Percentiles rank a stretch among this genome's conserved stretches.
These are phyloP conservation scores for Cercis canadensis DNA, from an alignment of 306 rosid genomes.

Conservation along the genomic window DNA sequence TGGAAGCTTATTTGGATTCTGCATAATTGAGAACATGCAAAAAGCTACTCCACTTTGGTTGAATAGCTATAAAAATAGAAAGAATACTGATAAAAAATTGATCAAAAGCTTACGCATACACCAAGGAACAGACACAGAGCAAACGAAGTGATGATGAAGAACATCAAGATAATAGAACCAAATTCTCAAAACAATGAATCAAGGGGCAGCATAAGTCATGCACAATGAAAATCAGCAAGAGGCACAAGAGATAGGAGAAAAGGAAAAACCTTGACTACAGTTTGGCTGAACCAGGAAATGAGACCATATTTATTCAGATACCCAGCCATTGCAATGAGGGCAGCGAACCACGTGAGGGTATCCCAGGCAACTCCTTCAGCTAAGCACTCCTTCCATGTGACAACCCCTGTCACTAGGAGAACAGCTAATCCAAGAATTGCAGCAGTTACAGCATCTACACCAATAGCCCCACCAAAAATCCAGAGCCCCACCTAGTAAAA, in stretches of 20 bases:
- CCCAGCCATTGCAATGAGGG: constrained; percentile 99
- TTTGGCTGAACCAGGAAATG: constrained; percentile 96
- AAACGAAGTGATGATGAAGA: constrained; percentile 2
- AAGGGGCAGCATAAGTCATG: constrained; percentile 1
- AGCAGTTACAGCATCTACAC: constrained; percentile 89
- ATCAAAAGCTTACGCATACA: constrained; percentile 28
- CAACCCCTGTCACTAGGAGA: constrained; percentile 92
- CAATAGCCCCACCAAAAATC: constrained; percentile 83
- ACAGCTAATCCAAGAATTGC: constrained; percentile 92
- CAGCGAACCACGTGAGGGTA: constrained; percentile 99
- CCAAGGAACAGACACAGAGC: constrained; percentile 9
- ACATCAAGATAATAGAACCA: not conserved
- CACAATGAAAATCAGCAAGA: constrained; percentile 8
- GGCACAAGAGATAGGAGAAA: constrained; percentile 22
- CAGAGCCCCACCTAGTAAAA: constrained; percentile 87
- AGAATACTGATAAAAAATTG: not conserved
- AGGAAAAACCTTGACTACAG: constrained; percentile 85
- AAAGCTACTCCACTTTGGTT: constrained; percentile 1
- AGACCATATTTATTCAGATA: constrained; percentile 99
- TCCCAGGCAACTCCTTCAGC: constrained; percentile 99
- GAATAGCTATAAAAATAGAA: constrained; percentile 23
- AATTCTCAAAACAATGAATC: not conserved
- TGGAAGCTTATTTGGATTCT: not conserved
- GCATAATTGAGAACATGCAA: constrained; percentile 18
- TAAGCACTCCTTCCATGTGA: constrained; percentile 99